Evolutionary conservation across 2,329 filamentous ascomycete genomes (phyloP), one percentile per base, ranked within the genome.

Genomic region (Fusarium burgessii): DNA sequence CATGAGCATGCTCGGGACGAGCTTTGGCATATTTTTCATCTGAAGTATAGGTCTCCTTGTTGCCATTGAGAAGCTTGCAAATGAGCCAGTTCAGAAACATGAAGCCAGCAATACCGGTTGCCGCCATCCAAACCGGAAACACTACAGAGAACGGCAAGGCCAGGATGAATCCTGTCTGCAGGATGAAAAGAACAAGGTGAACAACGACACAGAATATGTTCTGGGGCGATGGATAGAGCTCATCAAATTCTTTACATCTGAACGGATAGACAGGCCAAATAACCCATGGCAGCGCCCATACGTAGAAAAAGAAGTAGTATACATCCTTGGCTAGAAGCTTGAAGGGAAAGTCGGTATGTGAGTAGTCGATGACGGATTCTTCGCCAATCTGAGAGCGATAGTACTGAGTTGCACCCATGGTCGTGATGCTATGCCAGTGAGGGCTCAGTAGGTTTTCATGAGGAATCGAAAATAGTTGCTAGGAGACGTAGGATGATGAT

Each of bases 151-250:
- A 77, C 0, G 90, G 87, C 5, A 94, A 75, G 0, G 84, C 84
- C 1, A 91, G 17, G 12, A 94, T 76, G 76, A 93, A 92, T 1
- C 75, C 73, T 1, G 88, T 70, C 79, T 94, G 91, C n/a, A 88
- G 76, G 14, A 91, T 57, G 33, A 86, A 76, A 6, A 94, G 83
- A 42, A 92, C 57, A 6, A 83, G 35, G 73, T 94, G 92, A 9
- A 92, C 75, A 18, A 79, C 74, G 25, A 93, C 78, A 62, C 85
- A 87, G 71, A 84, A 85, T 2, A 89, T 36, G 70, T 94, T 94
- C 45, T 80, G 77, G 17, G 74, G 63, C 0, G 87, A 90, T 2
- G 85, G 85, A 64, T 90, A 87, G 20, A 94, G 81, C 80, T 95
- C 92, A 73, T 91, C 89, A 49, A 92, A 81, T 52, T 84, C 73